These are phyloP conservation scores for Thelonectria rubi DNA, from an alignment of 2,329 filamentous ascomycete species.

Conservation along the genomic window DNA sequence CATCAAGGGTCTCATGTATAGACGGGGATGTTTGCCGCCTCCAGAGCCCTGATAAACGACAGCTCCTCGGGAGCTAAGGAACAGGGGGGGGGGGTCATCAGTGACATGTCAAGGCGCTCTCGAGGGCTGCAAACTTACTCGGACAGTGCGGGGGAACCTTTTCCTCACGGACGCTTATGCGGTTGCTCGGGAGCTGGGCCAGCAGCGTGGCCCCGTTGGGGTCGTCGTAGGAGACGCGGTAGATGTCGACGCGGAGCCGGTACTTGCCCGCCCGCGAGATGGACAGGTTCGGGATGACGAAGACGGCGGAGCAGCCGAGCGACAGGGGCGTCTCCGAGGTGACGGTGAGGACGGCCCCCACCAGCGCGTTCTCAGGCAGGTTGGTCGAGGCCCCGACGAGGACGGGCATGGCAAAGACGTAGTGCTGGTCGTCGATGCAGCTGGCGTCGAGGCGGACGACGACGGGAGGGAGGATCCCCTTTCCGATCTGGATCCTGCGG, in stretches of 20 bases:
- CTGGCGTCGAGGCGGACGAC: conserved; percentile 30
- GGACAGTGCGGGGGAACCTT: conserved; percentile 1
- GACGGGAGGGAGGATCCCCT: conserved; percentile 37
- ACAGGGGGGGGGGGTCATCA: neutral
- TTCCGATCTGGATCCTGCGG: conserved; percentile 23
- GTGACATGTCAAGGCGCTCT: neutral
- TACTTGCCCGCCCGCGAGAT: conserved; percentile 38
- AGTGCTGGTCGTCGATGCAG: conserved; percentile 10
- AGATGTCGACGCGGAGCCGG: conserved; percentile 43
- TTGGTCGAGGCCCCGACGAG: conserved; percentile 33
- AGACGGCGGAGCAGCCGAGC: conserved; percentile 30
- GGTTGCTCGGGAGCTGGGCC: conserved; percentile 29
- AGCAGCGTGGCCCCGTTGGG: conserved; percentile 24
- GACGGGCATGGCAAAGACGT: conserved; percentile 43
- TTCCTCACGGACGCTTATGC: conserved; percentile 27
- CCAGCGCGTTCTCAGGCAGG: conserved; percentile 33
- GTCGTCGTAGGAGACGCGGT: conserved; percentile 32
- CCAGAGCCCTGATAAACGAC: too few relatives aligned
- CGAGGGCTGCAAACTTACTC: conserved; percentile 17
- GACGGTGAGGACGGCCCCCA: conserved; percentile 31
- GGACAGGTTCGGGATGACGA: conserved; percentile 40
- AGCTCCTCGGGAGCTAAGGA: neutral
- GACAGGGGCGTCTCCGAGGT: conserved; percentile 21
- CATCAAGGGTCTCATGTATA: too few relatives aligned
- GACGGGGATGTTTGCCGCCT: too few relatives aligned